These are phyloP conservation scores for Oidium heveae DNA, from an alignment of 2,329 filamentous ascomycete genomes.

Conservation along the genomic window DNA sequence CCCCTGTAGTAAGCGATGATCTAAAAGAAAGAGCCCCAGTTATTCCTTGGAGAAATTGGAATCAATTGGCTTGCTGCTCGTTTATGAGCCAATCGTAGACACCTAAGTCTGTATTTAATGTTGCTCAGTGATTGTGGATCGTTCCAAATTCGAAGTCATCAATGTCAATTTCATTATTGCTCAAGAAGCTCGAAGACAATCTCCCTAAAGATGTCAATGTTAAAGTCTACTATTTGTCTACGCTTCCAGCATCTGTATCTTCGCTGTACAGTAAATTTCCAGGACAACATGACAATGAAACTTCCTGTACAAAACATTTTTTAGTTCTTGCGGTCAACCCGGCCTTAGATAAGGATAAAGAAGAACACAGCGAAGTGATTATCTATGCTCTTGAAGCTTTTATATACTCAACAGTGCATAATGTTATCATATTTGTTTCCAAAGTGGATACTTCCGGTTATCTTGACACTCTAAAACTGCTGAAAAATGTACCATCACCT, in stretches of 20 bases:
- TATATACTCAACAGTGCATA: slow-evolving; percentile 56
- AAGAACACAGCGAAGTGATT: slow-evolving; percentile 23
- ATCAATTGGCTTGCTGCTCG: too few relatives aligned
- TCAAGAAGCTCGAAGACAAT: slow-evolving; percentile 10
- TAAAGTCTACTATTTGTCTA: slow-evolving; percentile 66
- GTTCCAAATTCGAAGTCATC: not conserved
- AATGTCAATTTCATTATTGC: slow-evolving; percentile 5
- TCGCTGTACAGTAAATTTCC: slow-evolving; percentile 62
- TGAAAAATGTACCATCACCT: slow-evolving; percentile 40
- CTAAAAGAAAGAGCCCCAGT: too few relatives aligned
- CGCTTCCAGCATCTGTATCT: slow-evolving; percentile 47
- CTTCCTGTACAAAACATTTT: slow-evolving; percentile 72
- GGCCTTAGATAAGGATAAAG: slow-evolving; percentile 6
- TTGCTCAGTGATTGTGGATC: not conserved
- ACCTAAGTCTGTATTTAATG: too few relatives aligned
- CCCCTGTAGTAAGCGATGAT: too few relatives aligned
- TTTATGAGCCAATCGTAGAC: too few relatives aligned
- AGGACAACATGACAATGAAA: slow-evolving; percentile 44
- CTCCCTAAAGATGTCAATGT: slow-evolving; percentile 32
- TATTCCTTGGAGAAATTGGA: too few relatives aligned
- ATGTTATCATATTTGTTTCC: slow-evolving; percentile 79
- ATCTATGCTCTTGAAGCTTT: slow-evolving; percentile 69
- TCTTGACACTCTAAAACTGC: slow-evolving; percentile 38
- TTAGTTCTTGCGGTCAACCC: slow-evolving; percentile 27
- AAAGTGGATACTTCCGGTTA: slow-evolving; percentile 95